phyloP scores from a whole-genome alignment of 2,329 filamentous ascomycete species.

The Calonectria pseudoreteaudii region DNA sequence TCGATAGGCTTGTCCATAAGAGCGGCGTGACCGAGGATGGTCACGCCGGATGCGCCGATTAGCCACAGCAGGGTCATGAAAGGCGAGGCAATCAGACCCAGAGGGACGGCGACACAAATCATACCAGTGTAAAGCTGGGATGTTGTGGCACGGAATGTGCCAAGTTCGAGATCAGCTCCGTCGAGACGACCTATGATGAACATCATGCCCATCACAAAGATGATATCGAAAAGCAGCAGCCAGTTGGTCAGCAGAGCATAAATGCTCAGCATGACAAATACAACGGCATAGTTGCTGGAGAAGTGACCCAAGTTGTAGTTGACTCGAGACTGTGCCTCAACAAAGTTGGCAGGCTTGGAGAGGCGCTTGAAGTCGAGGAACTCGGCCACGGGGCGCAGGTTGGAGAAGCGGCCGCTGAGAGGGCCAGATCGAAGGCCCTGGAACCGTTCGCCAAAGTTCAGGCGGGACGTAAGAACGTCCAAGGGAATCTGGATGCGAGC shows the following conservation, averaged over 20 bases:
- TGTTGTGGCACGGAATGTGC: constrained; percentile 83
- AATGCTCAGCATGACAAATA: constrained; percentile 95
- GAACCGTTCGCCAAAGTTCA: constrained; percentile 89
- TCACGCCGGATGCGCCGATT: constrained; percentile 93
- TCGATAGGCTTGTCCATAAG: constrained; percentile 99
- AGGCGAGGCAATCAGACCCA: constrained; percentile 87
- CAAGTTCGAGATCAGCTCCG: constrained; percentile 89
- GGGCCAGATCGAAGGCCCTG: constrained; percentile 84
- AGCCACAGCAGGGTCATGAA: constrained; percentile 92
- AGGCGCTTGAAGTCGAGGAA: constrained; percentile 97
- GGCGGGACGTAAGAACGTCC: constrained; percentile 88
- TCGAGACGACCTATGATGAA: constrained; percentile 92
- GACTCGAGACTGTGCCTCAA: constrained; percentile 88
- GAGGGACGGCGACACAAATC: constrained; percentile 83
- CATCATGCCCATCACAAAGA: constrained; percentile 87
- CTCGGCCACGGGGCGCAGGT: constrained; percentile 89
- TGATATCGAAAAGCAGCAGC: constrained; percentile 89
- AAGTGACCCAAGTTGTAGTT: constrained; percentile 98
- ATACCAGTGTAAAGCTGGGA: constrained; percentile 95
- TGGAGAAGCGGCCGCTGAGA: constrained; percentile 86
- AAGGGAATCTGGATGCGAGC: constrained; percentile 92
- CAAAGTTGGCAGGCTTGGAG: constrained; percentile 93
- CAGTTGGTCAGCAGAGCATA: constrained; percentile 94
- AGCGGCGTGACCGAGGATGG: constrained; percentile 92
- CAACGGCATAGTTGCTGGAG: constrained; percentile 96